phyloP scores from a whole-genome alignment of 2,329 filamentous ascomycete genomes.

The Capronia coronata region DNA sequence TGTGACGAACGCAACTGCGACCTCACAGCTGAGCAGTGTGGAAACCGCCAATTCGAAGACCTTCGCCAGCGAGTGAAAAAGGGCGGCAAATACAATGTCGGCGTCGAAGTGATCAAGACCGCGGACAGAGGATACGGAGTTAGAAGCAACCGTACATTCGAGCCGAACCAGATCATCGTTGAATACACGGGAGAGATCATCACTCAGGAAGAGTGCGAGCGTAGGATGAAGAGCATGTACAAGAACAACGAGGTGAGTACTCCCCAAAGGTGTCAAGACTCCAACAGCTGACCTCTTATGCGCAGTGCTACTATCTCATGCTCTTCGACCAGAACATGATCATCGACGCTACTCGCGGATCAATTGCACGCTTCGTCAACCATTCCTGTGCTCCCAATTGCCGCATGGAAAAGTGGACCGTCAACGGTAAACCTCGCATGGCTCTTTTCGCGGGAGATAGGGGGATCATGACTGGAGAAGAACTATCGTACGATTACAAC shows the following conservation, averaged over 20 bases:
- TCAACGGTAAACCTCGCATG: slow-evolving; percentile 89
- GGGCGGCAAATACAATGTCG: slow-evolving; percentile 81
- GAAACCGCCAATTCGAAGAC: slow-evolving; percentile 80
- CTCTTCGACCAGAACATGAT: slow-evolving; percentile 98
- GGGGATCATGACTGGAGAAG: slow-evolving; percentile 89
- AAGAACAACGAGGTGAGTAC: slow-evolving; percentile 77
- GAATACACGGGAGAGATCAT: slow-evolving; percentile 98
- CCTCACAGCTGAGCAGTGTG: slow-evolving; percentile 64
- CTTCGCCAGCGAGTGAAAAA: slow-evolving; percentile 67
- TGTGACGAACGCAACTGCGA: slow-evolving; percentile 88
- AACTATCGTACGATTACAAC: slow-evolving; percentile 89
- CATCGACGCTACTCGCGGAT: slow-evolving; percentile 82
- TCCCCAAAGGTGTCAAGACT: background rate
- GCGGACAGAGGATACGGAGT: slow-evolving; percentile 83
- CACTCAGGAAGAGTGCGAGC: slow-evolving; percentile 85
- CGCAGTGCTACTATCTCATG: slow-evolving; percentile 94
- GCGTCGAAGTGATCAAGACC: slow-evolving; percentile 93
- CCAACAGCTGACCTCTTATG: slow-evolving; percentile 23
- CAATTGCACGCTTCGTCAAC: slow-evolving; percentile 95
- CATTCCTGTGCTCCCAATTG: slow-evolving; percentile 96
- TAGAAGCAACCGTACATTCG: slow-evolving; percentile 79
- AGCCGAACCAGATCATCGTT: slow-evolving; percentile 89
- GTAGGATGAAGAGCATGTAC: slow-evolving; percentile 87
- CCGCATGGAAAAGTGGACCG: slow-evolving; percentile 96
- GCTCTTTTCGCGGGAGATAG: slow-evolving; percentile 86